Percentiles rank a stretch among this genome's conserved stretches.
Evolutionary conservation across 768 basidiomycete genomes (phyloP).

Genomic region (Boletus pseudopeckii): DNA sequence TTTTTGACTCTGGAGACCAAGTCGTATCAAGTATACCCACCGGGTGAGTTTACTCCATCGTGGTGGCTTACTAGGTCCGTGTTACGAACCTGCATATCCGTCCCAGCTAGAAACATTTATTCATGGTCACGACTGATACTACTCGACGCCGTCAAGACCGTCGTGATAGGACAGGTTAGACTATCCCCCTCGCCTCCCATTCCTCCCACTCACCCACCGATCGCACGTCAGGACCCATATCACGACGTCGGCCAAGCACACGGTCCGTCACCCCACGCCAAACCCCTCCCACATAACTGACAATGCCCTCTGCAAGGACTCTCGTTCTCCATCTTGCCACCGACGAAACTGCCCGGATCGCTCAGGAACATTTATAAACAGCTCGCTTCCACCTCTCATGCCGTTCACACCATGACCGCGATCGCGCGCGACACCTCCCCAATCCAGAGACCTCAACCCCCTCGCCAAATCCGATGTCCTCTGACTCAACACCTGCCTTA

Average conservation of each 20-base stretch:
- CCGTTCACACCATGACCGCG: background rate
- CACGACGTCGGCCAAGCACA: constrained; percentile 70
- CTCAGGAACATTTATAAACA: constrained; percentile 76
- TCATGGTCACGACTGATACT: constrained; percentile 75
- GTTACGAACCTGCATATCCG: background rate
- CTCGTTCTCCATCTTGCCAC: constrained; percentile 55
- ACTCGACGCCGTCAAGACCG: constrained; percentile 62
- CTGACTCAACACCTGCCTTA: constrained; percentile 76
- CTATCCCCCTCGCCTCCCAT: background rate
- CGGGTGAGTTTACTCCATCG: constrained; percentile 24
- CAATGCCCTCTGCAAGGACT: constrained; percentile 38
- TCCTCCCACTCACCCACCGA: background rate
- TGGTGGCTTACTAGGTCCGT: too few relatives aligned
- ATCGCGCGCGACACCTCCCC: too few relatives aligned
- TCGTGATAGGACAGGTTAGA: constrained; percentile 63
- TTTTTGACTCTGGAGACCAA: constrained; percentile 48
- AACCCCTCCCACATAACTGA: background rate
- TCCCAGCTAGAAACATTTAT: constrained; percentile 67
- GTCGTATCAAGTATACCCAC: constrained; percentile 45
- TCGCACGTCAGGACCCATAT: constrained; percentile 57
- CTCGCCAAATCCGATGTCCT: constrained; percentile 72
- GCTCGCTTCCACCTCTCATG: constrained; percentile 33
- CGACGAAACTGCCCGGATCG: constrained; percentile 52
- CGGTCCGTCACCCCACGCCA: constrained; percentile 33
- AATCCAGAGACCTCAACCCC: constrained; percentile 59